Evolutionary conservation across 768 basidiomycete genomes (phyloP).

Genomic region (Tulasnella sp.): DNA sequence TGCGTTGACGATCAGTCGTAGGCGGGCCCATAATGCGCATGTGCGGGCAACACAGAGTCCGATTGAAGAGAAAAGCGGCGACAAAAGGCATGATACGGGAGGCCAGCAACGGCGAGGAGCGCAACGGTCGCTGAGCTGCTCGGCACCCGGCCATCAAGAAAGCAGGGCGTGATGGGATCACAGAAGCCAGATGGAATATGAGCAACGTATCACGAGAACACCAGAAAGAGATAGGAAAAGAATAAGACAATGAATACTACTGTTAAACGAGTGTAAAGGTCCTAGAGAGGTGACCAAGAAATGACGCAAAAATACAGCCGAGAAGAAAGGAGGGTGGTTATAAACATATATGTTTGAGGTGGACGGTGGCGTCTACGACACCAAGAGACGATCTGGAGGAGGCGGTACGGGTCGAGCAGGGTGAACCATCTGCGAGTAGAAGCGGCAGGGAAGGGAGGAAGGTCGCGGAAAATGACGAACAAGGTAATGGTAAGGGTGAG

Average conservation of each 20-base stretch:
- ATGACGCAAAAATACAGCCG: neutral
- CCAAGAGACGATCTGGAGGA: neutral
- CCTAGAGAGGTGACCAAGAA: neutral
- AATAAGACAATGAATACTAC: conserved; percentile 10
- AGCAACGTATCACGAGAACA: neutral
- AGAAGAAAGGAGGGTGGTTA: neutral
- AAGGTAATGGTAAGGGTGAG: neutral
- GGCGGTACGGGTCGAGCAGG: neutral
- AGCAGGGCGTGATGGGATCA: neutral
- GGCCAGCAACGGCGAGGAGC: neutral
- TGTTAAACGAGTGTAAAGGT: neutral
- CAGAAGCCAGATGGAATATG: neutral
- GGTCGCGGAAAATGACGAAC: neutral
- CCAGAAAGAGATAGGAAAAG: neutral
- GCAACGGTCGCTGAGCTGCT: neutral
- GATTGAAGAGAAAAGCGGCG: neutral
- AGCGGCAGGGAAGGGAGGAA: neutral
- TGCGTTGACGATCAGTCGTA: neutral
- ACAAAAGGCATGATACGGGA: neutral
- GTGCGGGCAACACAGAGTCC: neutral
- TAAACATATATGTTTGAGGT: too few relatives aligned
- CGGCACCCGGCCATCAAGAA: neutral
- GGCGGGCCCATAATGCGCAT: neutral
- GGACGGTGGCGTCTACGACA: neutral
- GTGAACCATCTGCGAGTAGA: neutral